A percentile compares a stretch with the other conserved stretches of the same genome.
Evolutionary conservation across 2,329 filamentous ascomycete genomes (phyloP).

Genomic region (Aspergillus fumigatus): DNA sequence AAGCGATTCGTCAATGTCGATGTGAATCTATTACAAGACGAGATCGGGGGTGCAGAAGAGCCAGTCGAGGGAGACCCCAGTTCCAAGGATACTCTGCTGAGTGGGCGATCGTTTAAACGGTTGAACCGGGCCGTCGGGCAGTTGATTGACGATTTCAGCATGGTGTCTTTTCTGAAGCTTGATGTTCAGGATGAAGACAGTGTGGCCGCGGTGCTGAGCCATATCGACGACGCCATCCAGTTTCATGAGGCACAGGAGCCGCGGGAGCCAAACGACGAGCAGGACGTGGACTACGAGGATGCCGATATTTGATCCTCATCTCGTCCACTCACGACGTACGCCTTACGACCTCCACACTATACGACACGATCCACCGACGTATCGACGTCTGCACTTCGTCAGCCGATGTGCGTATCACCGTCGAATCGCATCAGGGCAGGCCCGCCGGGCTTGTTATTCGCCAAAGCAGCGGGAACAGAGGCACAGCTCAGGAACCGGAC

Average conservation of each 20-base stretch:
- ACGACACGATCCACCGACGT: background rate
- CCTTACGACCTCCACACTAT: background rate
- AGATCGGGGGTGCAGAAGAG: conserved; percentile 46
- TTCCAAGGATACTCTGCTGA: conserved; percentile 68
- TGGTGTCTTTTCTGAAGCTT: conserved; percentile 91
- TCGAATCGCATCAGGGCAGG: background rate
- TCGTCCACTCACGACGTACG: background rate
- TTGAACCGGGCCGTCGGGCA: conserved; percentile 85
- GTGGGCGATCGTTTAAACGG: conserved; percentile 72
- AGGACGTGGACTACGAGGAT: conserved; percentile 50
- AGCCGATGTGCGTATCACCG: background rate
- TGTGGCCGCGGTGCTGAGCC: conserved; percentile 75
- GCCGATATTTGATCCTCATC: conserved; percentile 15
- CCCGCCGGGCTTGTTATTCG: too few relatives aligned
- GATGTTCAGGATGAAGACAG: conserved; percentile 91
- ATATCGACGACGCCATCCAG: conserved; percentile 91
- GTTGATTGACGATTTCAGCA: conserved; percentile 94
- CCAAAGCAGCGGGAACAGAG: background rate
- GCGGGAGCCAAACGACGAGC: conserved; percentile 67
- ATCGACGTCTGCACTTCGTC: background rate
- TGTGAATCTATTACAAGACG: conserved; percentile 71
- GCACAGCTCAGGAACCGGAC: background rate
- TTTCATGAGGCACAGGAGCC: conserved; percentile 92
- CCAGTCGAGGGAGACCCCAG: conserved; percentile 58
- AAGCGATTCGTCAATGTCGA: conserved; percentile 90